Percentiles rank a stretch among this genome's conserved stretches.
These are phyloP conservation scores for Aethionema arabicum DNA, from an alignment of 345 rosid species.

Conservation along the genomic window DNA sequence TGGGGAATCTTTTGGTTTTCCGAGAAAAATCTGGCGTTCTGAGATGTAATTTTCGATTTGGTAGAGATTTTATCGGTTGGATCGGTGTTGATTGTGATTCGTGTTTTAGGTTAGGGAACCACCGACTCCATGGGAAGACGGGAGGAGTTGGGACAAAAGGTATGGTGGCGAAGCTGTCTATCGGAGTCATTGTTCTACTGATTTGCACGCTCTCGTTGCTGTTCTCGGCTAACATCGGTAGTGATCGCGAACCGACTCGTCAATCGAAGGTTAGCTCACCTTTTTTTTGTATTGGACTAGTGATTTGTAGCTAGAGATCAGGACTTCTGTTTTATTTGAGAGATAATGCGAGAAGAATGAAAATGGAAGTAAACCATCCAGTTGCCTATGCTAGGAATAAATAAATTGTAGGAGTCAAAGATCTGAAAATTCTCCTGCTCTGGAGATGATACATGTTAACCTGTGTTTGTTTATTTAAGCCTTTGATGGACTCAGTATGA, in stretches of 20 bases:
- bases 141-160: constrained; percentile 63
- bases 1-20: background rate
- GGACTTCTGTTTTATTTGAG: constrained; percentile 28
- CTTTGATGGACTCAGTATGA: constrained; percentile 18
- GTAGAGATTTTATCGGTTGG: constrained; percentile 11
- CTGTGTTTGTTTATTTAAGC: constrained; percentile 11
- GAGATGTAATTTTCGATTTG: constrained; percentile 17
- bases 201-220: constrained; percentile 73
- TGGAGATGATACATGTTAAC: background rate
- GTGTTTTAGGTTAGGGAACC: constrained; percentile 58
- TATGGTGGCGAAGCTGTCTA: constrained; percentile 53
- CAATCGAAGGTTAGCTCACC: constrained; percentile 52
- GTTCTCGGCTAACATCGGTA: constrained; percentile 50
- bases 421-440: background rate
- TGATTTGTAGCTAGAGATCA: constrained; percentile 23
- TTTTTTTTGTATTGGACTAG: constrained; percentile 5
- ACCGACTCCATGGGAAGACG: constrained; percentile 65
- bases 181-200: constrained; percentile 64
- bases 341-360: constrained; percentile 15
- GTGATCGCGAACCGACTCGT: constrained; percentile 43
- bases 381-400: background rate
- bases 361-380: constrained; percentile 1
- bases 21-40: constrained; percentile 8
- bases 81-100: constrained; percentile 33
- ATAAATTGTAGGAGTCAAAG: background rate